Percentiles rank a stretch among this genome's conserved stretches.
phyloP scores from a whole-genome alignment of 2,329 filamentous ascomycete genomes.

The Ilyonectria sp. region DNA sequence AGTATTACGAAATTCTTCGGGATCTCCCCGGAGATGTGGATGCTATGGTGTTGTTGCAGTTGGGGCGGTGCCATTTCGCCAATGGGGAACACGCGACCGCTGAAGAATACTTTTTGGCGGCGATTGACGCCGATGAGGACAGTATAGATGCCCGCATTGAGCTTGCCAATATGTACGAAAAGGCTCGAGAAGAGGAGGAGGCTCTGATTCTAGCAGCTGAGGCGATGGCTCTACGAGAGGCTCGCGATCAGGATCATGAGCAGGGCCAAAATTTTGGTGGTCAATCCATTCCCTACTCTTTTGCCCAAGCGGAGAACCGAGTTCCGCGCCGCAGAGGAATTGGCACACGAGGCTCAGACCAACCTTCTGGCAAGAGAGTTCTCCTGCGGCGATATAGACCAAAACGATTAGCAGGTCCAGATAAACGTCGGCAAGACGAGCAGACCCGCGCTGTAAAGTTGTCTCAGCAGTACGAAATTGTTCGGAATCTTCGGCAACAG shows the following conservation, averaged over 20 bases:
- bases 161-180: constrained; percentile 88
- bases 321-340: constrained; percentile 31
- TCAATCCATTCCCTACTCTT: constrained; percentile 10
- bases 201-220: constrained; percentile 85
- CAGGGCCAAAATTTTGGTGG: constrained; percentile 15
- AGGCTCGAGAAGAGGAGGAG: constrained; percentile 78
- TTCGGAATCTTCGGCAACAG: constrained; percentile 59
- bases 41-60: constrained; percentile 66
- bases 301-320: constrained; percentile 26
- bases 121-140: constrained; percentile 79
- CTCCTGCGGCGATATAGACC: constrained; percentile 62
- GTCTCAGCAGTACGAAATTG: constrained; percentile 60
- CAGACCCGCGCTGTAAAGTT: constrained; percentile 58
- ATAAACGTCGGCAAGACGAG: constrained; percentile 62
- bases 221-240: constrained; percentile 75
- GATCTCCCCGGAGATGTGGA: constrained; percentile 65
- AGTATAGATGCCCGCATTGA: constrained; percentile 84
- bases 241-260: constrained; percentile 51
- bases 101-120: constrained; percentile 82
- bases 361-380: constrained; percentile 40
- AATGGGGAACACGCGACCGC: constrained; percentile 77
- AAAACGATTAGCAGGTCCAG: constrained; percentile 61
- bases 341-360: constrained; percentile 26
- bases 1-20: constrained; percentile 70
- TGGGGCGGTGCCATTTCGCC: constrained; percentile 79